phyloP scores from a whole-genome alignment of 768 basidiomycete species.

The Jaapia argillacea region DNA sequence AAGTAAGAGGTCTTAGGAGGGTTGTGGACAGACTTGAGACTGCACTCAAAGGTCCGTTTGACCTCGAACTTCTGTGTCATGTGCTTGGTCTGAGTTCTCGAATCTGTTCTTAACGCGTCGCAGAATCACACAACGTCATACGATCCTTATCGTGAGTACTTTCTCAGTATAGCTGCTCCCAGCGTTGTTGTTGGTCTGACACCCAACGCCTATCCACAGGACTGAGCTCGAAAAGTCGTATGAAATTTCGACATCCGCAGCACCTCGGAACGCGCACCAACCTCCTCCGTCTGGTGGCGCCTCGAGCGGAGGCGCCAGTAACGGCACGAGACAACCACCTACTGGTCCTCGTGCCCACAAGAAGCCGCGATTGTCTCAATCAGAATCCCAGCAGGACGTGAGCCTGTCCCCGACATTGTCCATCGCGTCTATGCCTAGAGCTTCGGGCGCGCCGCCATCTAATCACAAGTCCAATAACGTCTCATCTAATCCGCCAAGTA shows the following conservation, averaged over 20 bases:
- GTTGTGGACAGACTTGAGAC: conserved; percentile 62
- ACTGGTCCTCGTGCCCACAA: conserved; percentile 78
- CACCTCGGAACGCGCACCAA: conserved; percentile 36
- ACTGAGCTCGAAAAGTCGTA: conserved; percentile 72
- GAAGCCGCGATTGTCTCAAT: conserved; percentile 63
- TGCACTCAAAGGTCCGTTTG: conserved; percentile 59
- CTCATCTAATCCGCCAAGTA: not conserved
- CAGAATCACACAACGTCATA: conserved; percentile 76
- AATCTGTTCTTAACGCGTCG: not conserved
- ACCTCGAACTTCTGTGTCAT: conserved; percentile 4
- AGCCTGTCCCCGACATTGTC: conserved; percentile 12
- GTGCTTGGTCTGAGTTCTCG: conserved; percentile 3
- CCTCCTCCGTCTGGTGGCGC: conserved; percentile 13
- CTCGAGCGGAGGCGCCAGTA: conserved; percentile 16
- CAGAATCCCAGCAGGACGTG: conserved; percentile 22
- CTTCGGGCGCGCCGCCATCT: not conserved
- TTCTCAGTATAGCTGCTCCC: no score
- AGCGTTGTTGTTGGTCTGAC: conserved; percentile 3
- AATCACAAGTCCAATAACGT: not conserved
- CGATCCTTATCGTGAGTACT: conserved; percentile 59
- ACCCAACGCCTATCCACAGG: conserved; percentile 25
- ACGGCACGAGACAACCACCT: conserved; percentile 45
- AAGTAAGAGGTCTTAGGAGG: conserved; percentile 58
- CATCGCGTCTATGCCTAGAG: not conserved
- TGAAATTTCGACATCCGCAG: conserved; percentile 39